Conservation (phyloP, 164 flowering plant species). For the Euptelea pleiosperma region DNA sequence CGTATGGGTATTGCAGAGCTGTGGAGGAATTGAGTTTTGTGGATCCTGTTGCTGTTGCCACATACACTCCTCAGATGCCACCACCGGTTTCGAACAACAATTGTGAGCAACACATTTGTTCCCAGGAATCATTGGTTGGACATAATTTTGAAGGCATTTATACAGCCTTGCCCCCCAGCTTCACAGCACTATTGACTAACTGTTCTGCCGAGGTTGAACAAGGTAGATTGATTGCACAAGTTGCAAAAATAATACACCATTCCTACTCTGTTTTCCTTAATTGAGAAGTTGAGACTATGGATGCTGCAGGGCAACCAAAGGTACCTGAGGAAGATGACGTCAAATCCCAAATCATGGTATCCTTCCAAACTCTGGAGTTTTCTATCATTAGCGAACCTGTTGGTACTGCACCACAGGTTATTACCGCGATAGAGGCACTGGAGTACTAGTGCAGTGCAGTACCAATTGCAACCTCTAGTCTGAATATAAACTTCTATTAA, state of each 20-base stretch:
- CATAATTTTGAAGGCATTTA: conserved; percentile 15
- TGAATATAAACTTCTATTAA: neutral
- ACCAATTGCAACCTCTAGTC: neutral
- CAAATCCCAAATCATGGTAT: conserved; percentile 58
- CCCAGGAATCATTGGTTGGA: conserved; percentile 21
- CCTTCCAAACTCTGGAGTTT: neutral
- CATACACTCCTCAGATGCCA: conserved; percentile 23
- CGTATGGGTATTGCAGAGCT: conserved; percentile 18
- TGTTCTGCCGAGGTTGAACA: conserved; percentile 31
- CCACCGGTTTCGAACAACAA: conserved; percentile 14
- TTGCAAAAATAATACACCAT: neutral
- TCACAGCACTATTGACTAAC: conserved; percentile 52
- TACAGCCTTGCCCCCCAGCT: conserved; percentile 60
- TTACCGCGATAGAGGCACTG: too few species aligned
- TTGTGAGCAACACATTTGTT: conserved; percentile 16
- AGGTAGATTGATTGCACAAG: conserved; percentile 26
- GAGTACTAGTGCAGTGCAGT: conserved; percentile 1
- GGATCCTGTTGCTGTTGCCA: conserved; percentile 9
- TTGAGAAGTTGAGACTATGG: conserved; percentile 1
- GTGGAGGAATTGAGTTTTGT: conserved; percentile 15
- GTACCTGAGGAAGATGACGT: conserved; percentile 33
- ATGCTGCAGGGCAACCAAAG: conserved; percentile 27
- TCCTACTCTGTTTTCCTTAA: neutral
- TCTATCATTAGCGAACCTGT: neutral
- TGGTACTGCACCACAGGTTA: neutral